Evolutionary conservation across 1,284 basidiomycete genomes (phyloP), one percentile per base, ranked within the genome.

Genomic region (Microbotryum silenes-acaulis): DNA sequence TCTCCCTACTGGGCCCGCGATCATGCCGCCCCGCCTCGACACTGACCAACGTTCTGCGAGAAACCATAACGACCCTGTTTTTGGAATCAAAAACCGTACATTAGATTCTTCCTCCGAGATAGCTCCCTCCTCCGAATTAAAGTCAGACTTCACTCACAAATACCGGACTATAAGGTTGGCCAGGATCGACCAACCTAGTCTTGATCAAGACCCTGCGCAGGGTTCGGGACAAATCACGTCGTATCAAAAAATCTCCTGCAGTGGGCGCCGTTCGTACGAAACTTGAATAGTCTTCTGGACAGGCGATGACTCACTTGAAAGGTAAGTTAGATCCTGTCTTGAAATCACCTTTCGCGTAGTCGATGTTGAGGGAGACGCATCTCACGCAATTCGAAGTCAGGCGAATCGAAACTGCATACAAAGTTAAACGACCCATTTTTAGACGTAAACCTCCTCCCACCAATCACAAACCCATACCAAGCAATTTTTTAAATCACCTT

Each of bases 1-100:
- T 12, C 18, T 6, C 1, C 1, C 2, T 2, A 6, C 12, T 7
- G 14, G 20, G 54, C 18, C 8, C 12, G 20, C 31, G 31, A 31
- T 31, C 31, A 31, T 9, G 8, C 31, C 31, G 31, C 31, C 9
- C 9, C 8, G 31, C 9, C 9, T 1, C 8, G 31, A 7, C 31
- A 9, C 23, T 21, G 2, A 47, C 7, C 12, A 1, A 10, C 12
- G 10, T 63, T 46, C 27, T 54, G 20, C 2, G 58, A 60, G 47
- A 63, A 63, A 6, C 54, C 62, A 23, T 63, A 63, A 16, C 62
- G 53, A 18, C 62, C 62, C 61, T 62, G 54, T 8, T 4, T n/a
- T 4, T n/a, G 9, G 6, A 3, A 8, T 0, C 0, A n/a, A 25
- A 25, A n/a, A n/a, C 6, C 6, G 14, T 7, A 23, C 6, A 10